These are phyloP conservation scores for Arabidopsis lyrata DNA, from an alignment of 441 rosid species.

Conservation along the genomic window DNA sequence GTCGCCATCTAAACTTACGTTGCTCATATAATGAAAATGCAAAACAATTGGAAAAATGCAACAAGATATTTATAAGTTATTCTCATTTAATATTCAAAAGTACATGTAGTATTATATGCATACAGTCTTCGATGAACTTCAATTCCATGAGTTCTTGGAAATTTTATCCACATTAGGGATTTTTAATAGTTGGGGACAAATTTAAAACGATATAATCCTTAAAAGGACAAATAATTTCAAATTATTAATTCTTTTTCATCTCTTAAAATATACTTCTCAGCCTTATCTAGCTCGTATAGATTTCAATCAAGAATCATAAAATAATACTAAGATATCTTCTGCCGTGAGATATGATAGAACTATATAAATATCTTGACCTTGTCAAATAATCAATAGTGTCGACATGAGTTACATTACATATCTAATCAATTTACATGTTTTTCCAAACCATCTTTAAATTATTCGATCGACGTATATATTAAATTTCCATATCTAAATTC, in stretches of 20 bases:
- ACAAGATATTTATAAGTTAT: not conserved
- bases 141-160: constrained; percentile 1
- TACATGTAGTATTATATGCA: not conserved
- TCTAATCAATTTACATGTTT: not conserved
- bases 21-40: constrained; percentile 3
- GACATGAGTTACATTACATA: constrained; percentile 30
- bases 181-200: constrained; percentile 13
- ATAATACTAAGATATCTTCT: constrained; percentile 10
- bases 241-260: constrained; percentile 6
- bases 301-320: constrained; percentile 1
- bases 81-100: constrained; percentile 29
- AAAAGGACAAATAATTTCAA: not conserved
- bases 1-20: constrained; percentile 27
- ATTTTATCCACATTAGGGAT: not conserved
- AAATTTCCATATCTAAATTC: not conserved
- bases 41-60: constrained; percentile 16
- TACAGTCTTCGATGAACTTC: constrained; percentile 8
- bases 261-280: constrained; percentile 7
- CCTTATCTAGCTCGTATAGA: constrained; percentile 12
- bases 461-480: not conserved
- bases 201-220: not conserved
- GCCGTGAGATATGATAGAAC: constrained; percentile 7
- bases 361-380: constrained; percentile 23
- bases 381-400: constrained; percentile 29
- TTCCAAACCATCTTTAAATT: constrained; percentile 5